Conservation (phyloP, 257 asterid species). For the Gentiana straminea region DNA sequence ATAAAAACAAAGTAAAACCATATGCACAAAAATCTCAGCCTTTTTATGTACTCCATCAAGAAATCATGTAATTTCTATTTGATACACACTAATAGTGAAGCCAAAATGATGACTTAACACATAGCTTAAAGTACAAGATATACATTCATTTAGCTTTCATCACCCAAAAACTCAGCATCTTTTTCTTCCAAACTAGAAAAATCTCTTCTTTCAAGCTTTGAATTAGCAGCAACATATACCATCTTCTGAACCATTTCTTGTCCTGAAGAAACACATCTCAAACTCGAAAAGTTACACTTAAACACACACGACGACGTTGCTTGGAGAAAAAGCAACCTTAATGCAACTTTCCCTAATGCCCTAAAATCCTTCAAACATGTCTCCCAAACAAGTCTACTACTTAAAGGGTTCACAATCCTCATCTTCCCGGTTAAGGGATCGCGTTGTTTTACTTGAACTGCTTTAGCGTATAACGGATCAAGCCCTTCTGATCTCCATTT, state of each 20-base stretch:
- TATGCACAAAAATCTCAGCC: conserved; percentile 23
- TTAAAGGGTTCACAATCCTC: conserved; percentile 75
- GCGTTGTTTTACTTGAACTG: conserved; percentile 69
- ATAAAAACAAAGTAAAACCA: too few species aligned
- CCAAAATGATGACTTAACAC: conserved; percentile 31
- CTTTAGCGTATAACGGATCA: conserved; percentile 81
- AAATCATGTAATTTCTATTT: conserved; percentile 18
- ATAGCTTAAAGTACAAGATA: conserved; percentile 21
- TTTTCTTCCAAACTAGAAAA: conserved; percentile 46
- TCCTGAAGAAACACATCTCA: conserved; percentile 35
- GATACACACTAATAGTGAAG: conserved; percentile 23
- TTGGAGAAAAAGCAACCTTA: conserved; percentile 79
- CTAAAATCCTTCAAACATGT: conserved; percentile 61
- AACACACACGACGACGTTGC: conserved; percentile 62
- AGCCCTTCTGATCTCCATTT: conserved; percentile 84
- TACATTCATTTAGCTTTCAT: conserved; percentile 48
- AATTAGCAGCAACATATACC: conserved; percentile 58
- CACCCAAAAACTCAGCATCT: conserved; percentile 46
- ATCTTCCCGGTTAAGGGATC: conserved; percentile 71
- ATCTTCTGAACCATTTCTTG: conserved; percentile 67
- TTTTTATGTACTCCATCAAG: conserved; percentile 19
- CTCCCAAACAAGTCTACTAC: conserved; percentile 88
- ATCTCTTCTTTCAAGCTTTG: conserved; percentile 52
- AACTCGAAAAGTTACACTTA: conserved; percentile 43
- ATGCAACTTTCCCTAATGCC: conserved; percentile 58